These are phyloP conservation scores for Dichotomopilus funicola DNA, from an alignment of 2,329 filamentous ascomycete species.

Conservation along the genomic window DNA sequence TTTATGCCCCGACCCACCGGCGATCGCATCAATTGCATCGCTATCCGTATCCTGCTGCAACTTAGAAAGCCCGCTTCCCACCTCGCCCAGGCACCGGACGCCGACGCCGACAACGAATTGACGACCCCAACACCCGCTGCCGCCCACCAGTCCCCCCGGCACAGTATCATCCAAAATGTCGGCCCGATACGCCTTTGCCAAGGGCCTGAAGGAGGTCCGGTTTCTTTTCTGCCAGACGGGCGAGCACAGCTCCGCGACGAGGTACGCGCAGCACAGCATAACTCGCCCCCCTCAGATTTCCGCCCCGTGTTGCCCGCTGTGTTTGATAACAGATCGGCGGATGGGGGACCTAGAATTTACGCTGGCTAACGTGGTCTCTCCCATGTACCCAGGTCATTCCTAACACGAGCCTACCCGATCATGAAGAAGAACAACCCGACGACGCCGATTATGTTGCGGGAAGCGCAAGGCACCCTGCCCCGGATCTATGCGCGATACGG, in stretches of 20 bases:
- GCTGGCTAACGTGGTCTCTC: too few relatives aligned
- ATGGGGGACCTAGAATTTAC: too few relatives aligned
- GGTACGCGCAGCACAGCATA: constrained; percentile 48
- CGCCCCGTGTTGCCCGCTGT: too few relatives aligned
- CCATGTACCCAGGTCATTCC: constrained; percentile 61
- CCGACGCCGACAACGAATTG: constrained; percentile 22
- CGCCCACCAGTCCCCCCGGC: constrained; percentile 7
- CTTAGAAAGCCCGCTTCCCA: constrained; percentile 8
- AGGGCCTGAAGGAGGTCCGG: constrained; percentile 86
- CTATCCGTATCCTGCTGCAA: constrained; percentile 8
- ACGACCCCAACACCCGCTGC: constrained; percentile 7
- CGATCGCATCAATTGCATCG: neutral
- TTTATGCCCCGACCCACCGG: neutral
- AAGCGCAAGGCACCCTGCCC: constrained; percentile 77
- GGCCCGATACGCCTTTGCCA: constrained; percentile 84
- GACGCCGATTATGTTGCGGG: constrained; percentile 89
- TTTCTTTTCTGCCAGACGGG: constrained; percentile 96
- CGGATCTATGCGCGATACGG: constrained; percentile 90
- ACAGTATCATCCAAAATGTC: constrained; percentile 54
- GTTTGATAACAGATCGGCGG: too few relatives aligned
- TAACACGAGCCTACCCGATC: constrained; percentile 85
- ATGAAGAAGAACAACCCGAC: constrained; percentile 99
- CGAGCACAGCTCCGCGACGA: constrained; percentile 79
- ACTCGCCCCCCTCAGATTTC: neutral
- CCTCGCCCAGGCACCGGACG: constrained; percentile 6